Evolutionary conservation across 441 rosid species (phyloP).

Genomic region (Bocquillonia castaneifolia): DNA sequence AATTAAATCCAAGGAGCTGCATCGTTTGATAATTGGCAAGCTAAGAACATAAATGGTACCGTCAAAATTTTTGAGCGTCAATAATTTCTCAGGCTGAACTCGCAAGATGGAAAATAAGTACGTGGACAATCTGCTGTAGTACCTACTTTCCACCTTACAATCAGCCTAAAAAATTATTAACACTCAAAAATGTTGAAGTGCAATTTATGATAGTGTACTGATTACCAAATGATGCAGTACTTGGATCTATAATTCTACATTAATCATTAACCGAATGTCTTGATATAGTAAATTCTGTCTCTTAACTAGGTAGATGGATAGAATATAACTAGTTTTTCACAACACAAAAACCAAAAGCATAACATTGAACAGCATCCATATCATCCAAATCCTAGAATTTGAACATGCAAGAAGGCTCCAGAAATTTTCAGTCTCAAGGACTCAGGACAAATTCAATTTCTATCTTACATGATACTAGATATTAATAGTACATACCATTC

Average conservation of each 20-base stretch:
- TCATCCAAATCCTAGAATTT: neutral
- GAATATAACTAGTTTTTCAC: constrained; percentile 7
- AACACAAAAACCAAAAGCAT: neutral
- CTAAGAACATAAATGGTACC: neutral
- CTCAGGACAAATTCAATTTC: neutral
- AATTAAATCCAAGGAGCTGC: neutral
- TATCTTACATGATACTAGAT: constrained; percentile 9
- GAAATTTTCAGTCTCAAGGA: constrained; percentile 9
- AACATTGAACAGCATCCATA: neutral
- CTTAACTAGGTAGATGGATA: no score
- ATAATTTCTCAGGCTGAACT: neutral
- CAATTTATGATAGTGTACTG: no score
- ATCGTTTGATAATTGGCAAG: constrained; percentile 2
- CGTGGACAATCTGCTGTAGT: no score
- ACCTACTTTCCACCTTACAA: no score
- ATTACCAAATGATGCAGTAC: no score
- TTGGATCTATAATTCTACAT: no score
- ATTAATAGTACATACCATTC: constrained; percentile 46
- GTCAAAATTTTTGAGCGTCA: neutral
- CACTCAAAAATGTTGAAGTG: no score
- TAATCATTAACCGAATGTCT: no score
- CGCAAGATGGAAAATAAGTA: neutral
- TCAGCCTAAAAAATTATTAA: no score
- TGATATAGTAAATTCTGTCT: no score
- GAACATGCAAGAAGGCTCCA: neutral